Evolutionary conservation across 1,284 basidiomycete genomes (phyloP).

Genomic region (Ceratobasidium sp.): DNA sequence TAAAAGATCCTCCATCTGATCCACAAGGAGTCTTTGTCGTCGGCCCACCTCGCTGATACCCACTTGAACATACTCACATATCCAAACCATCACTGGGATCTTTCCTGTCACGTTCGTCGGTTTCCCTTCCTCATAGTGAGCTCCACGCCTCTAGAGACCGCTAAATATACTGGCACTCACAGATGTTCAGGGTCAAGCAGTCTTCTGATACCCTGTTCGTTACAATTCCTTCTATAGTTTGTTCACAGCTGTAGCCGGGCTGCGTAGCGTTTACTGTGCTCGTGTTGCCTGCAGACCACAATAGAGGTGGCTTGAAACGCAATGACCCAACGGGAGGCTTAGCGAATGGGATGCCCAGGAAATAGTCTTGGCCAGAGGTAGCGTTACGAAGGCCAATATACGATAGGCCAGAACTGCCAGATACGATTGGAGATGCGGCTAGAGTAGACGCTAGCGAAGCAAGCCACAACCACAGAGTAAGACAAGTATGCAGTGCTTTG

Average conservation of each 20-base stretch:
- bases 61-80: conserved; percentile 45
- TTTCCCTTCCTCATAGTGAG: conserved; percentile 4
- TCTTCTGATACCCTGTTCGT: conserved; percentile 39
- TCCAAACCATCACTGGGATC: conserved; percentile 55
- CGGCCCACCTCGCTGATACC: too few species aligned
- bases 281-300: conserved; percentile 4
- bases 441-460: too few species aligned
- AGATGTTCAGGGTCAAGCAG: conserved; percentile 41
- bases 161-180: conserved; percentile 48
- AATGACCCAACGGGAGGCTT: conserved; percentile 40
- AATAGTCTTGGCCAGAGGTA: conserved; percentile 41
- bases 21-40: too few species aligned
- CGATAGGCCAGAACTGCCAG: conserved; percentile 3
- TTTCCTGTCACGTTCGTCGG: conserved; percentile 22
- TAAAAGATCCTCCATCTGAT: too few species aligned
- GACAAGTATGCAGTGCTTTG: too few species aligned
- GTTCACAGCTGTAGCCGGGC: conserved; percentile 10
- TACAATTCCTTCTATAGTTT: not conserved
- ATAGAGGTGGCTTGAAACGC: conserved; percentile 27
- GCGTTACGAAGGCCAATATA: conserved; percentile 28
- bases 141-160: too few species aligned
- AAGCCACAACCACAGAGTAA: too few species aligned
- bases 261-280: conserved; percentile 19
- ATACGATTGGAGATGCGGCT: not conserved
- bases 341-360: conserved; percentile 44